Conservation (phyloP, 352 stramenopile genomes). For the Phytophthora cryptogea region DNA sequence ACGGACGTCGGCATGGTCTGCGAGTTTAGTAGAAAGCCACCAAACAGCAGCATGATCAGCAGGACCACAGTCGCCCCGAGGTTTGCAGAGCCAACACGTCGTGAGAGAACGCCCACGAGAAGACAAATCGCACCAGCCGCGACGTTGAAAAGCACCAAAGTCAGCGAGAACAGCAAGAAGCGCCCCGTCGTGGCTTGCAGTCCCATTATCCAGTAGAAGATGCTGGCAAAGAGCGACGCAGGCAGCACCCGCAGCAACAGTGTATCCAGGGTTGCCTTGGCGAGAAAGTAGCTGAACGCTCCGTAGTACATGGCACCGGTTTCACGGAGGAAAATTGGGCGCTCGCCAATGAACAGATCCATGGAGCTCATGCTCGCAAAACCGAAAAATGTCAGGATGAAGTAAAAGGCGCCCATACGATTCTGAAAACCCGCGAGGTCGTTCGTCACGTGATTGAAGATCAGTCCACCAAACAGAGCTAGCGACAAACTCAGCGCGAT, state of each 20-base stretch:
- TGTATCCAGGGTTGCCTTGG: slow-evolving; percentile 77
- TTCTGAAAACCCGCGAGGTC: slow-evolving; percentile 87
- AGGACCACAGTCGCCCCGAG: slow-evolving; percentile 73
- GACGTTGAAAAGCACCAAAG: slow-evolving; percentile 83
- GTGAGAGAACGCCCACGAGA: slow-evolving; percentile 68
- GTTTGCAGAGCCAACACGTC: slow-evolving; percentile 73
- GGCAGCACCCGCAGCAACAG: slow-evolving; percentile 76
- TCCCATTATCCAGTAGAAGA: slow-evolving; percentile 90
- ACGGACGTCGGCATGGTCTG: slow-evolving; percentile 75
- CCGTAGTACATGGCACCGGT: slow-evolving; percentile 81
- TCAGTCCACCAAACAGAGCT: slow-evolving; percentile 66
- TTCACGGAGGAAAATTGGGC: slow-evolving; percentile 78
- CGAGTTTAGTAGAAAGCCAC: slow-evolving; percentile 87
- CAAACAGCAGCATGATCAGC: slow-evolving; percentile 84
- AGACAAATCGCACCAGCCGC: slow-evolving; percentile 76
- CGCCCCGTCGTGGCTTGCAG: slow-evolving; percentile 58
- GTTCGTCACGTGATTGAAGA: slow-evolving; percentile 84
- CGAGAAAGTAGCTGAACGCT: slow-evolving; percentile 79
- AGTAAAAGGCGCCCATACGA: slow-evolving; percentile 84
- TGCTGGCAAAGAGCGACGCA: slow-evolving; percentile 75
- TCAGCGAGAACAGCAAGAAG: slow-evolving; percentile 73
- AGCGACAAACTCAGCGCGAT: slow-evolving; percentile 61
- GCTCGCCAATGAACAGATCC: slow-evolving; percentile 81
- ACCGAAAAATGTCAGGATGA: slow-evolving; percentile 86
- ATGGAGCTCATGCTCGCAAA: slow-evolving; percentile 88